Conservation (phyloP, 805 yeast species). For the Wickerhamiella siamensis region DNA sequence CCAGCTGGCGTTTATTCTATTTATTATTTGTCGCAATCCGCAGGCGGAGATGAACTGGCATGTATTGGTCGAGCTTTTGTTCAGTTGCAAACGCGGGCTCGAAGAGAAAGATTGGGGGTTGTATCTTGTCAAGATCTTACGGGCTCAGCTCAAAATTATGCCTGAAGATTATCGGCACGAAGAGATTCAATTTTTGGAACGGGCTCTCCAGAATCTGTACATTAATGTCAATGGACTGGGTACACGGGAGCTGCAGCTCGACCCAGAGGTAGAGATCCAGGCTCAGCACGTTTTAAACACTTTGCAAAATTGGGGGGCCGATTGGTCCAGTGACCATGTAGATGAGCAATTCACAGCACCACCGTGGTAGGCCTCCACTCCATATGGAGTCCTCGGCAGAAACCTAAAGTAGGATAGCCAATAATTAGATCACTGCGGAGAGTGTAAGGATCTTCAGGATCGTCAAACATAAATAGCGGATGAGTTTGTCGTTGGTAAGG, state of each 20-base stretch:
- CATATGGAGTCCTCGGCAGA: slow-evolving; percentile 5
- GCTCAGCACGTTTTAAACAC: neutral
- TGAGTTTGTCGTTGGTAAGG: slow-evolving; percentile 5
- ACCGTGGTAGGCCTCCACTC: slow-evolving; percentile 5
- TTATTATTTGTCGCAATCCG: neutral
- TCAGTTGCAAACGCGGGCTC: neutral
- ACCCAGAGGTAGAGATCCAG: neutral
- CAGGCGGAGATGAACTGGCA: slow-evolving; percentile 1
- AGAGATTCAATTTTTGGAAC: neutral
- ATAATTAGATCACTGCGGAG: slow-evolving; percentile 4
- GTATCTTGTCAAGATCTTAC: neutral
- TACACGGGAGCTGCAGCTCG: no score
- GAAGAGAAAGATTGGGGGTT: neutral
- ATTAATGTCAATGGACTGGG: neutral
- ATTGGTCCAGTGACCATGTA: neutral
- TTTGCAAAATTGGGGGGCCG: neutral
- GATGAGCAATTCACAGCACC: neutral
- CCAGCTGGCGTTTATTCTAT: neutral
- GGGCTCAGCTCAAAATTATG: neutral
- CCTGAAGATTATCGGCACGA: slow-evolving; percentile 1
- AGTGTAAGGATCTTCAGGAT: slow-evolving; percentile 4
- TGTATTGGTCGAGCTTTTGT: neutral
- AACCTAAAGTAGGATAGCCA: slow-evolving; percentile 15
- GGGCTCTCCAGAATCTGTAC: neutral
- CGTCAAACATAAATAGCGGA: slow-evolving; percentile 14